Evolutionary conservation across 2,329 filamentous ascomycete genomes (phyloP).

Genomic region (Alternaria metachromatica): DNA sequence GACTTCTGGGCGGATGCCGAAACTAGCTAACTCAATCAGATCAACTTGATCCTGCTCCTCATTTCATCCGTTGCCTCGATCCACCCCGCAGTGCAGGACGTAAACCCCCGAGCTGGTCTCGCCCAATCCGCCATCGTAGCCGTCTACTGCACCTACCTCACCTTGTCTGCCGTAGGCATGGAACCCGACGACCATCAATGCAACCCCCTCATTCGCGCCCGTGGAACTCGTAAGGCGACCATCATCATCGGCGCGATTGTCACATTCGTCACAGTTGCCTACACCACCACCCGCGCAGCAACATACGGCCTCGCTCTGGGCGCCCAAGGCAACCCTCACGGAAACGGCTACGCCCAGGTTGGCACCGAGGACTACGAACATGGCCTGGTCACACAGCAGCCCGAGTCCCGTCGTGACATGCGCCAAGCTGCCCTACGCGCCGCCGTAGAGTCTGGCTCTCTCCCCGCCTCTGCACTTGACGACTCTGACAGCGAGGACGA

Average conservation of each 20-base stretch:
- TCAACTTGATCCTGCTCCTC: slow-evolving; percentile 87
- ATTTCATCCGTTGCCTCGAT: slow-evolving; percentile 83
- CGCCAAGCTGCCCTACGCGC: slow-evolving; percentile 87
- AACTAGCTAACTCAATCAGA: slow-evolving; percentile 40
- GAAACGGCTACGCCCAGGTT: slow-evolving; percentile 61
- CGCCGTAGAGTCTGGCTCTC: slow-evolving; percentile 88
- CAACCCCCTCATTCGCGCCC: slow-evolving; percentile 87
- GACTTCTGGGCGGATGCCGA: not conserved
- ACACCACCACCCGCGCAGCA: slow-evolving; percentile 94
- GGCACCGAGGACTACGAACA: slow-evolving; percentile 80
- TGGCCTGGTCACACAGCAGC: slow-evolving; percentile 86
- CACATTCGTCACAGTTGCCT: slow-evolving; percentile 95
- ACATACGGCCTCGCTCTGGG: slow-evolving; percentile 85
- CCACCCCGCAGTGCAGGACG: slow-evolving; percentile 87
- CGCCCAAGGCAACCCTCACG: slow-evolving; percentile 61
- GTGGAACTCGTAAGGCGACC: slow-evolving; percentile 86
- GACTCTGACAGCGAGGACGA: slow-evolving; percentile 72
- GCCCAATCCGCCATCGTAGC: slow-evolving; percentile 98
- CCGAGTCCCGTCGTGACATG: slow-evolving; percentile 83
- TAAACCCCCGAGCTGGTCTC: slow-evolving; percentile 90
- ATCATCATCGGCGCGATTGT: slow-evolving; percentile 92
- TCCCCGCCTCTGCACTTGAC: slow-evolving; percentile 88
- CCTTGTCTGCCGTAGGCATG: slow-evolving; percentile 98
- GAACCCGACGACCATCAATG: slow-evolving; percentile 93
- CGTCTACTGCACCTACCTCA: slow-evolving; percentile 97